Base-by-base conservation (phyloP, 768 basidiomycete species). In the Zangia roseola region DNA sequence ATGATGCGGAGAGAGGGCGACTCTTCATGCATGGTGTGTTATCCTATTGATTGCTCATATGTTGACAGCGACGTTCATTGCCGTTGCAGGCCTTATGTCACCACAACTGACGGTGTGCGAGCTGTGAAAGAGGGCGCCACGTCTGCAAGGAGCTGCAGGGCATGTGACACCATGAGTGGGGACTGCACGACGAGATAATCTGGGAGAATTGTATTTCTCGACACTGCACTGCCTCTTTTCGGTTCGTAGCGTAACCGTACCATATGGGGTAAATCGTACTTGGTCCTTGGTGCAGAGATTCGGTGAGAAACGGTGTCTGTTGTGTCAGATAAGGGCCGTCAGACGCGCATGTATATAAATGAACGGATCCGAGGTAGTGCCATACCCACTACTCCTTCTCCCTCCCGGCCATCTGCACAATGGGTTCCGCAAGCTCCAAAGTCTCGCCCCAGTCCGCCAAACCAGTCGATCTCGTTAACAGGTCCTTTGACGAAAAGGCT, bases 1-100 rank as follows among this genome's bases (percentile, higher is more conserved):
- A 83, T 55, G 83, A 86, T 57, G 63, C 76, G 3, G 56, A 74
- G 54, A 70, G 80, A 40, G 64, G 68, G 17, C 71, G 58, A 30
- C 58, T 88, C 17, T 88, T 79, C 63, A 59, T 87, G 52, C 78
- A 80, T 57, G 84, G 86, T 84, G 61, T 48, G 74, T 56, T 14
- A 38, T 40, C 25, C 9, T 24, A 38, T 19, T 35, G 47, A 50
- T 52, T 50, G 5, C 43, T 39, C 16, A 16, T 34, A 7, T 48
- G 43, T 40, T 45, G 41, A 20, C n/a, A 47, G 28, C 54, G 24
- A 47, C 33, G n/a, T 50, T 49, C 46, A 31, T 45, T 33, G 31
- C 40, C 40, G 10, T 16, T 43, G 13, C 5, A 71, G 71, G 71
- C n/a, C 39, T 69, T 38, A 45, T 64, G 30, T 59, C 71, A 6